These are phyloP conservation scores for Aspergillus texensis DNA, from an alignment of 2,329 filamentous ascomycete genomes.

Conservation along the genomic window DNA sequence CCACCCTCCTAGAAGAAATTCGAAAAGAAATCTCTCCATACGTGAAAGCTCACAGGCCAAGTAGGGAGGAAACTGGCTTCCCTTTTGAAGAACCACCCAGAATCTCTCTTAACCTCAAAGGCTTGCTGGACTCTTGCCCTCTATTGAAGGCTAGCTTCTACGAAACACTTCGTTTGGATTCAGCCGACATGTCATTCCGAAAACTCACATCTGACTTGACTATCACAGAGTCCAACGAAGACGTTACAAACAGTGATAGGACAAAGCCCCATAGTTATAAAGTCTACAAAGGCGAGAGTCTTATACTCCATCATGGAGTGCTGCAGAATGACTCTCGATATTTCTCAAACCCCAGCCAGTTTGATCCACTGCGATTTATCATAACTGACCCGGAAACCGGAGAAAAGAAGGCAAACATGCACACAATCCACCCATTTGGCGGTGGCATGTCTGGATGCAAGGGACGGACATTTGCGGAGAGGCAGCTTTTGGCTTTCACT, in stretches of 20 bases:
- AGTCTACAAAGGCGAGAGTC: constrained; percentile 45
- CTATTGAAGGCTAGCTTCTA: constrained; percentile 51
- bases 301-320: constrained; percentile 49
- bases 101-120: constrained; percentile 45
- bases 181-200: constrained; percentile 47
- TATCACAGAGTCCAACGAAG: constrained; percentile 42
- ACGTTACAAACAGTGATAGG: constrained; percentile 34
- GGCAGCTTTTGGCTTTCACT: constrained; percentile 53
- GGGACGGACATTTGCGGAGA: constrained; percentile 54
- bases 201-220: constrained; percentile 42
- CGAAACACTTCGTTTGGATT: constrained; percentile 50
- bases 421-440: constrained; percentile 53
- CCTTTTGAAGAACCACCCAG: constrained; percentile 47
- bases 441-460: constrained; percentile 54
- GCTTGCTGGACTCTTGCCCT: constrained; percentile 47
- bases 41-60: constrained; percentile 42
- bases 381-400: constrained; percentile 41
- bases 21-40: constrained; percentile 50
- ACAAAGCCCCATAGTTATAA: constrained; percentile 41
- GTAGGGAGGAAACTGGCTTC: constrained; percentile 41
- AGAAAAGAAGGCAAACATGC: constrained; percentile 39
- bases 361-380: constrained; percentile 52
- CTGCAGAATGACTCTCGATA: constrained; percentile 46
- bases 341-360: constrained; percentile 46
- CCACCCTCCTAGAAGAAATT: constrained; percentile 45